These are phyloP conservation scores for Boletus sp. DNA, from an alignment of 768 basidiomycete species.

Conservation along the genomic window DNA sequence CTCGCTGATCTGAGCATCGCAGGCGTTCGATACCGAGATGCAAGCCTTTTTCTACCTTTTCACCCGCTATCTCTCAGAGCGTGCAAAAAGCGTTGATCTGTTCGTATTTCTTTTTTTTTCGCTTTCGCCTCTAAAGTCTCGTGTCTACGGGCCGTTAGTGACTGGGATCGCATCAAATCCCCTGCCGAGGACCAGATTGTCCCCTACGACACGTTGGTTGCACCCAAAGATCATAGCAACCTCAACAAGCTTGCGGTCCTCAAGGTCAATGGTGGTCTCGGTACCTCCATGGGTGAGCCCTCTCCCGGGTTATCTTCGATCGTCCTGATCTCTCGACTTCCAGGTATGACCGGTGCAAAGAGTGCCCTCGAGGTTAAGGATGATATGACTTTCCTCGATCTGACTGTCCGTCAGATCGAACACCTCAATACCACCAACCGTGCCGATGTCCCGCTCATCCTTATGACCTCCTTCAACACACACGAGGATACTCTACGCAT, in stretches of 20 bases:
- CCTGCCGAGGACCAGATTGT: slow-evolving; percentile 65
- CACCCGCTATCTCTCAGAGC: slow-evolving; percentile 74
- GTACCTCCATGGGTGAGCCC: slow-evolving; percentile 57
- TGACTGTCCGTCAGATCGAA: slow-evolving; percentile 64
- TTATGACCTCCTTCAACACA: slow-evolving; percentile 83
- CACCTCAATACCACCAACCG: slow-evolving; percentile 62
- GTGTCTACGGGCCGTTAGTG: slow-evolving; percentile 19
- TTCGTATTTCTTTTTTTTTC: slow-evolving; percentile 38
- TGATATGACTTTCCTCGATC: slow-evolving; percentile 67
- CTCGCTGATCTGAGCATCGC: slow-evolving; percentile 20
- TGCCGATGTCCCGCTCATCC: slow-evolving; percentile 73
- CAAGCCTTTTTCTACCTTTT: slow-evolving; percentile 81
- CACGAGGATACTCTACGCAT: slow-evolving; percentile 75
- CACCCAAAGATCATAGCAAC: slow-evolving; percentile 44
- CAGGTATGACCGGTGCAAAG: slow-evolving; percentile 63
- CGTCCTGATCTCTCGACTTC: neutral
- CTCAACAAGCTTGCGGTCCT: slow-evolving; percentile 73
- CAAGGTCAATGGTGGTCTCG: slow-evolving; percentile 76
- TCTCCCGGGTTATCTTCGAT: neutral
- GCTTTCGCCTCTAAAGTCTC: neutral
- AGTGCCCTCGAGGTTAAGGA: slow-evolving; percentile 74
- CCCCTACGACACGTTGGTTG: slow-evolving; percentile 51
- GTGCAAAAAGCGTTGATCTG: slow-evolving; percentile 67
- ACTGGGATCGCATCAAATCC: slow-evolving; percentile 53
- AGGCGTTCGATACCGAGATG: slow-evolving; percentile 83